Base-by-base conservation (phyloP, 2,329 filamentous ascomycete genomes). In the Reticulascus tulasneorum region DNA sequence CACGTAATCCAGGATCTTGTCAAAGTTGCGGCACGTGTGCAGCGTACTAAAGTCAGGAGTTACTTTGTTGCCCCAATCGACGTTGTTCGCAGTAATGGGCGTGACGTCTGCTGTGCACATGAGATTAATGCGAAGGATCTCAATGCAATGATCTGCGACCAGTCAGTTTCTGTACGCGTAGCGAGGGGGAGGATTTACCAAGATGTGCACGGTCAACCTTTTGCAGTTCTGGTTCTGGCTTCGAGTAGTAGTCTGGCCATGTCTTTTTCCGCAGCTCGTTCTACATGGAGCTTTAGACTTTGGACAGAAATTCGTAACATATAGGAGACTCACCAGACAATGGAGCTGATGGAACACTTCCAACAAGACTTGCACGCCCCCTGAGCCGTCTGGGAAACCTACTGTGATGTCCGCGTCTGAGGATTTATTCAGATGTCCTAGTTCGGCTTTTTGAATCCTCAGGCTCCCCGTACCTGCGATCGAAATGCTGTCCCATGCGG, bases 51-150 rank as follows among this genome's bases (percentile, higher is more conserved):
- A 50, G 22, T 50, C 46, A 7, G 42, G 39, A 23, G 34, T 35
- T 9, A 23, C 23, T 17, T 29, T 24, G 7, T 35, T 24, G 23
- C 23, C 16, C 5, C 25, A 26, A 15, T 28, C 26, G 15, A 27
- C 17, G 24, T 33, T 25, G n/a, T n/a, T n/a, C 9, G 36, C 36
- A 19, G 45, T 23, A 4, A 46, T 28, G 7, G 44, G 44, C 5
- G 44, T 46, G 10, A 46, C 44, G 24, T 46, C 44, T 18, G 32
- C 44, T 23, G 33, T 39, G 26, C 44, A 46, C 44, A 46, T 45
- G n/a, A 46, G 33, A 10, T 30, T 29, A 16, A 46, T 40, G 16
- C 44, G 41, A 13, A 46, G 38, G 11, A 42, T 33, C 29, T 46
- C 44, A 11, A 46, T 19, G 22, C 44, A 46, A 35, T 46, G 44